Conservation (phyloP, 2,329 filamentous ascomycete species). For the Phoma sp. region DNA sequence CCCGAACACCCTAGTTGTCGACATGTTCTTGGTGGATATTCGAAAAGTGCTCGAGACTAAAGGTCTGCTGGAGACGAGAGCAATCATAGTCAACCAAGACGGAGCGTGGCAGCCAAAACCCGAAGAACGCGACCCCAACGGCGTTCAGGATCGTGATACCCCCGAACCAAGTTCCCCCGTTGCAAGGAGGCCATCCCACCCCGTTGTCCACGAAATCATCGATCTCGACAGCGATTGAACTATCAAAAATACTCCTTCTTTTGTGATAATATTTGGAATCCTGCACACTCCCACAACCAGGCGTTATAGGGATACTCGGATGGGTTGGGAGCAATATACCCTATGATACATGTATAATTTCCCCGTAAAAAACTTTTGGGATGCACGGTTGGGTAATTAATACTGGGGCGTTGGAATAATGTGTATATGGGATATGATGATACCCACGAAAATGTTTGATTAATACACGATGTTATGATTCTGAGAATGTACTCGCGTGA, state of each 20-base stretch:
- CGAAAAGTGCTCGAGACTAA: conserved; percentile 60
- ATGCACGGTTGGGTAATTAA: too few species aligned
- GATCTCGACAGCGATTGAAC: conserved; percentile 12
- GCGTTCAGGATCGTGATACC: conserved; percentile 21
- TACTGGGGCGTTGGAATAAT: too few species aligned
- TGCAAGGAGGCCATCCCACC: background rate
- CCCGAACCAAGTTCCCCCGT: conserved; percentile 2
- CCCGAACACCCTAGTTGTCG: conserved; percentile 73
- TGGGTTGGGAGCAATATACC: background rate
- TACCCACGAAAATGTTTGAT: too few species aligned
- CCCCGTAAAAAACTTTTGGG: background rate
- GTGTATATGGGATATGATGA: too few species aligned
- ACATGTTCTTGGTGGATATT: conserved; percentile 75
- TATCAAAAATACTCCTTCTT: background rate
- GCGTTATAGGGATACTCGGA: background rate
- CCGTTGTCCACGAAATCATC: conserved; percentile 3
- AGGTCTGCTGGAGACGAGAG: conserved; percentile 61
- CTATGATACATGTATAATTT: background rate
- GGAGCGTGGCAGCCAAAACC: conserved; percentile 69
- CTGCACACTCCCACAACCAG: background rate
- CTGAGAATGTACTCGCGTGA: too few species aligned
- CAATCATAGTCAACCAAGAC: conserved; percentile 69
- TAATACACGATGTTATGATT: too few species aligned
- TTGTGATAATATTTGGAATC: background rate
- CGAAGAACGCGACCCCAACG: conserved; percentile 20